Base-by-base conservation (phyloP, 805 yeast species). In the Saturnispora sekii region DNA sequence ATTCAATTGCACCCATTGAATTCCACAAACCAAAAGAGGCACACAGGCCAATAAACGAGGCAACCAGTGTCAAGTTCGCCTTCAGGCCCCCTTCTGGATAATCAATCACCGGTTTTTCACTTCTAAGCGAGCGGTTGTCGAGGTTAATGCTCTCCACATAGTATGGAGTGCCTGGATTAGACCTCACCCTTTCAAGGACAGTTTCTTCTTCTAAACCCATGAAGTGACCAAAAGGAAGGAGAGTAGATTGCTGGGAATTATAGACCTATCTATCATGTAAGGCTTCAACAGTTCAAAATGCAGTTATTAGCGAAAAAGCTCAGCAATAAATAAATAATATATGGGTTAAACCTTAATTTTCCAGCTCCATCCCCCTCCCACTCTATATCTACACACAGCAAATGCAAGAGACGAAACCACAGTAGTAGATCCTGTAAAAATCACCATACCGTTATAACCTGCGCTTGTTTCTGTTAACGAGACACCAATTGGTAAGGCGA, bases 11-110 rank as follows among this genome's bases (percentile, higher is more conserved):
- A 44, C 88, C 87, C 10, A 74, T 68, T 1, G 84, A 63, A 55
- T 82, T 83, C 61, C 79, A 67, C 28, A 83, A 51, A 1, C 94
- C 94, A 55, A 81, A 75, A 4, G 75, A 68, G 36, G 74, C 72
- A 6, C 75, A 57, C 48, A 77, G 62, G 3, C 85, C 84, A 32
- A 76, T 59, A 53, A 77, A 75, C 0, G 80, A 69, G 2, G 82
- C 83, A n/a, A 74, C 47, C 0, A 69, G 65, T 3, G 72, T 72
- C 3, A 53, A 31, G 39, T 55, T 56, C 8, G 65, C 85, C 44
- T 59, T 55, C 39, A 59, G 47, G 0, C 87, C 87, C 17, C 86
- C 86, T 50, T 81, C 84, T 0, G 83, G 84, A 51, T 66, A 70
- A 21, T 21, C 26, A 21, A 21, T 21, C 26, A 21, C 26, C 7